Evolutionary conservation across 768 basidiomycete species (phyloP), one percentile per base, ranked within the genome.

Genomic region (Podaxis mareebaensis): DNA sequence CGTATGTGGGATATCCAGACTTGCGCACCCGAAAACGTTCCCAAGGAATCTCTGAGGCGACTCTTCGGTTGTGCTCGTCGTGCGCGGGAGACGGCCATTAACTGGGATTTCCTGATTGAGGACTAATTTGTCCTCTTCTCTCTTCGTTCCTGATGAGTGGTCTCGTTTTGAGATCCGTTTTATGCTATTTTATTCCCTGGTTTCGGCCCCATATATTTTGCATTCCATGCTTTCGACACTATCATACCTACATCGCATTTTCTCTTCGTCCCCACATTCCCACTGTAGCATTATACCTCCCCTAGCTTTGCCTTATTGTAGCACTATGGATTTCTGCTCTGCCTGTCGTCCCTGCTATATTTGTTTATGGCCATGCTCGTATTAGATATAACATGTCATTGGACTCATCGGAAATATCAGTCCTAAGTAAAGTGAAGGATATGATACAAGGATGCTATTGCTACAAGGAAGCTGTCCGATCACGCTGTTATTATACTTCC

Each of bases 61-160:
- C 78, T 90, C 64, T 88, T 90, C 70, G 78, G 86, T 46, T 84
- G 84, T 72, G 68, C 78, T 11, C 84, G 79, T 68, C 88, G 81
- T 71, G 75, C 78, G 49, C 83, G 84, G 6, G 85, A 83, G 69
- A 81, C 81, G 12, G 61, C 77, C 49, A 87, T 90, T 63, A 82
- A 92, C 74, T 92, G 91, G 91, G 91, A 92, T 72, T 92, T 89
- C 74, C 76, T 92, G 62, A 80, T 92, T 53, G 89, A 91, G 64
- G 88, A 89, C 70, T 90, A 76, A 74, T 42, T 64, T 49, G 58
- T 64, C 61, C 56, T 60, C 58, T 59, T 54, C 60, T 26, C 49
- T 46, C 44, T 46, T 46, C 44, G 44, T 46, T 46, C 20, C 20
- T 15, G 44, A 24, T 51, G 22, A 51, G 7, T 51, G 22, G 22